These are phyloP conservation scores for Verbascum thapsus DNA, from an alignment of 257 asterid genomes.

Conservation along the genomic window DNA sequence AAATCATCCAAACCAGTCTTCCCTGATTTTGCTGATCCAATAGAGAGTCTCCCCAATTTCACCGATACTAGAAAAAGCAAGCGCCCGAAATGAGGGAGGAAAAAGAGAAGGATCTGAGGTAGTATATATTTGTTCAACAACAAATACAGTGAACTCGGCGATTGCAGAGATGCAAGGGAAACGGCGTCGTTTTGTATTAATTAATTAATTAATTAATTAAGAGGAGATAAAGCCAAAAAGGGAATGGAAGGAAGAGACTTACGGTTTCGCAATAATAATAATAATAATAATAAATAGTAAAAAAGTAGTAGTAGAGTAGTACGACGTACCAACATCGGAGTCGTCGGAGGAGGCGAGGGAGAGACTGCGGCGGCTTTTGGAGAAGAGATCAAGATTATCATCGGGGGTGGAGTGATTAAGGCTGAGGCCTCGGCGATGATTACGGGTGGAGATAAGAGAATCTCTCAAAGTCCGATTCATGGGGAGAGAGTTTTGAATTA, in stretches of 20 bases:
- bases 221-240: conserved; percentile 22
- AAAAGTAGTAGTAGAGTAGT: too few relatives aligned
- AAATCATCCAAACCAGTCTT: conserved; percentile 54
- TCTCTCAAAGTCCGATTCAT: conserved; percentile 80
- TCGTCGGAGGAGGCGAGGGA: conserved; percentile 58
- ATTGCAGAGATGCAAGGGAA: background rate
- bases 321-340: conserved; percentile 37
- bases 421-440: conserved; percentile 79
- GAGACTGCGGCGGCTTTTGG: conserved; percentile 73
- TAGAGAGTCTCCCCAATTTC: conserved; percentile 60
- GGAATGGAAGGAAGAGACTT: background rate
- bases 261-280: conserved; percentile 12
- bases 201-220: conserved; percentile 9
- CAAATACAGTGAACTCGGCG: conserved; percentile 2
- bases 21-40: conserved; percentile 52
- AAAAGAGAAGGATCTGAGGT: background rate
- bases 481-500: too few relatives aligned
- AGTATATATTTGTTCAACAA: background rate
- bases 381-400: conserved; percentile 83
- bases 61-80: conserved; percentile 38
- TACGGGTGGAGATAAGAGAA: conserved; percentile 45
- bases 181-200: conserved; percentile 30
- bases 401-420: conserved; percentile 33
- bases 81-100: conserved; percentile 12
- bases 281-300: too few relatives aligned